Conservation (phyloP, 148 eudicot genomes). For the Vaccinium vitisidaea region DNA sequence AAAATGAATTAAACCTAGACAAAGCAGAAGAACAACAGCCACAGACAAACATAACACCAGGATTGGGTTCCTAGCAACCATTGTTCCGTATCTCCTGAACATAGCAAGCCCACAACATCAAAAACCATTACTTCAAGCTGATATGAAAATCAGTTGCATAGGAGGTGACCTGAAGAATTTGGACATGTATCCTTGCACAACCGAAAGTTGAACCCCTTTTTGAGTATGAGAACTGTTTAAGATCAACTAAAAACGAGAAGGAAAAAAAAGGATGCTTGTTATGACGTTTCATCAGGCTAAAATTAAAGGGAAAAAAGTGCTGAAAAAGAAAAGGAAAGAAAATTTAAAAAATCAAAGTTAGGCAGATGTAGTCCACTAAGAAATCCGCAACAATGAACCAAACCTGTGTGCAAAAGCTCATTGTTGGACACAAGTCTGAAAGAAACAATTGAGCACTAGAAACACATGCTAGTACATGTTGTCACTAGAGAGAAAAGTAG, state of each 20-base stretch:
- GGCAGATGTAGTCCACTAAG: not conserved
- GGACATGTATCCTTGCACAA: conserved; percentile 90
- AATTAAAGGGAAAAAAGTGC: not conserved
- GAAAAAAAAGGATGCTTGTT: not conserved
- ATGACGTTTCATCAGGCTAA: not conserved
- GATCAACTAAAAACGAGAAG: conserved; percentile 48
- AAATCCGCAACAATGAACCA: not conserved
- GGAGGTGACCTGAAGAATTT: conserved; percentile 75
- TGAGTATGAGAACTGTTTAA: conserved; percentile 57
- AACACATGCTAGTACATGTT: not conserved
- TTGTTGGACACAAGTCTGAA: not conserved
- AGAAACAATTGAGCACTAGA: not conserved
- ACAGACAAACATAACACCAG: conserved; percentile 75
- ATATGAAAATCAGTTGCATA: conserved; percentile 13
- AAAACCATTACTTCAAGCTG: conserved; percentile 7
- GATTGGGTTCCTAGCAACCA: conserved; percentile 87
- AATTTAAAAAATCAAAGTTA: not conserved
- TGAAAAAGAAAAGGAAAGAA: not conserved
- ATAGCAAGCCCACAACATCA: conserved; percentile 19
- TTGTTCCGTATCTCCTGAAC: conserved; percentile 86
- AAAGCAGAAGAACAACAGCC: conserved; percentile 65
- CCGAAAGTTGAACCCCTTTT: conserved; percentile 77
- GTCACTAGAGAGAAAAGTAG: not conserved
- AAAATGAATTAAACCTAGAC: conserved; percentile 83
- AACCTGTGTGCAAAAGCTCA: not conserved